These are phyloP conservation scores for Arthrobotrys conoides DNA, from an alignment of 2,329 filamentous ascomycete species.

Conservation along the genomic window DNA sequence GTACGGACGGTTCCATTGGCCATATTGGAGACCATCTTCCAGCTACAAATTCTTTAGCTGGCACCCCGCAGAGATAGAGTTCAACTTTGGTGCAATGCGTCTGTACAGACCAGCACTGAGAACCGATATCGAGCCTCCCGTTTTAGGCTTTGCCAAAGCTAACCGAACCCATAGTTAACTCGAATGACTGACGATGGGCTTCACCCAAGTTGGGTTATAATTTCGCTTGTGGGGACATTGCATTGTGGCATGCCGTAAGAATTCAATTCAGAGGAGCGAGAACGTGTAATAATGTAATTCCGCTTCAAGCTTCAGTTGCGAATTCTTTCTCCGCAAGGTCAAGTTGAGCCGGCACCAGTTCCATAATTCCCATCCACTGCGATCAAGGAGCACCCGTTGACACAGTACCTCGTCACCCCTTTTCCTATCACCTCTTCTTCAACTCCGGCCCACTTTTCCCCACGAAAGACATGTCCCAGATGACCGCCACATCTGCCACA, in stretches of 20 bases:
- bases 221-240: conserved; percentile 1
- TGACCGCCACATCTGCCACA: conserved; percentile 41
- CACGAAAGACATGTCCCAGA: conserved; percentile 51
- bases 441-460: conserved; percentile 46
- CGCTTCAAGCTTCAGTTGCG: not conserved
- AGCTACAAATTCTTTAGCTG: not conserved
- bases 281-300: not conserved
- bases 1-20: too few species aligned
- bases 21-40: not conserved
- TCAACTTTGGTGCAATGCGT: not conserved
- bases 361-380: not conserved
- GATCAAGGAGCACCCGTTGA: conserved; percentile 39
- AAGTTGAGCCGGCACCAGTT: not conserved
- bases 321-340: not conserved
- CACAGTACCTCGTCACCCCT: conserved; percentile 54
- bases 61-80: not conserved
- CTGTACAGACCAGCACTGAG: not conserved
- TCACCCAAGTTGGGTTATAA: not conserved
- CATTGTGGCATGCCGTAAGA: not conserved
- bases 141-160: not conserved
- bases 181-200: not conserved
- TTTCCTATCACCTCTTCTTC: conserved; percentile 45
- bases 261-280: not conserved
- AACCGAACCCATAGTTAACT: not conserved
- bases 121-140: not conserved